A percentile compares a stretch with the other conserved stretches of the same genome.
phyloP scores from a whole-genome alignment of 495 filamentous ascomycete species.

The Hypoxylon subgilvum region DNA sequence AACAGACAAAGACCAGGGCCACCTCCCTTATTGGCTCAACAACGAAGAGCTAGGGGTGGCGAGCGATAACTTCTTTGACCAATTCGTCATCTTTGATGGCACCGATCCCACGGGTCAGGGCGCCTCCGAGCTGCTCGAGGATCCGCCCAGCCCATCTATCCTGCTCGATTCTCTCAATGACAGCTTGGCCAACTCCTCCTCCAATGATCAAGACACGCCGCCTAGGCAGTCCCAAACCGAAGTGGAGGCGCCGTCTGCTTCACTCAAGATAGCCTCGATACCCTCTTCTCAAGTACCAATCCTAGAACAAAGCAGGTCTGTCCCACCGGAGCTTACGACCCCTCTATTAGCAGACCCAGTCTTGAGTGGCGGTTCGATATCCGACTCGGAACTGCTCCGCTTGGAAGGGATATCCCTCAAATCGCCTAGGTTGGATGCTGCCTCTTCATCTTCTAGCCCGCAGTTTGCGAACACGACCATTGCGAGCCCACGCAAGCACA shows the following conservation, averaged over 20 bases:
- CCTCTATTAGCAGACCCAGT: slow-evolving; percentile 32
- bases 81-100: slow-evolving; percentile 53
- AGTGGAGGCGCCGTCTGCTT: slow-evolving; percentile 12
- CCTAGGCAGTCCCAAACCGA: slow-evolving; percentile 20
- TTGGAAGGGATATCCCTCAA: slow-evolving; percentile 54
- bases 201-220: slow-evolving; percentile 29
- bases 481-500: slow-evolving; percentile 34
- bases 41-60: slow-evolving; percentile 43
- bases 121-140: slow-evolving; percentile 30
- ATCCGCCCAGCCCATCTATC: slow-evolving; percentile 42
- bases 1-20: slow-evolving; percentile 49
- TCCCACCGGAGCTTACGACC: slow-evolving; percentile 15
- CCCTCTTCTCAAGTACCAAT: neutral
- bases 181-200: slow-evolving; percentile 23
- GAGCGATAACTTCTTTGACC: slow-evolving; percentile 53
- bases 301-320: slow-evolving; percentile 16
- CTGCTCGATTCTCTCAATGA: slow-evolving; percentile 34
- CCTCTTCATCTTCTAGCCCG: slow-evolving; percentile 32
- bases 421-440: slow-evolving; percentile 42
- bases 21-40: slow-evolving; percentile 45
- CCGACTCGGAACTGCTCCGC: slow-evolving; percentile 54
- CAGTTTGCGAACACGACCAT: slow-evolving; percentile 9
- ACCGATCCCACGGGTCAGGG: slow-evolving; percentile 26
- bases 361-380: slow-evolving; percentile 48
- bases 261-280: slow-evolving; percentile 5